Percentiles rank a stretch among this genome's conserved stretches.
Conservation (phyloP, 257 asterid species). For the Lycium barbarum region DNA sequence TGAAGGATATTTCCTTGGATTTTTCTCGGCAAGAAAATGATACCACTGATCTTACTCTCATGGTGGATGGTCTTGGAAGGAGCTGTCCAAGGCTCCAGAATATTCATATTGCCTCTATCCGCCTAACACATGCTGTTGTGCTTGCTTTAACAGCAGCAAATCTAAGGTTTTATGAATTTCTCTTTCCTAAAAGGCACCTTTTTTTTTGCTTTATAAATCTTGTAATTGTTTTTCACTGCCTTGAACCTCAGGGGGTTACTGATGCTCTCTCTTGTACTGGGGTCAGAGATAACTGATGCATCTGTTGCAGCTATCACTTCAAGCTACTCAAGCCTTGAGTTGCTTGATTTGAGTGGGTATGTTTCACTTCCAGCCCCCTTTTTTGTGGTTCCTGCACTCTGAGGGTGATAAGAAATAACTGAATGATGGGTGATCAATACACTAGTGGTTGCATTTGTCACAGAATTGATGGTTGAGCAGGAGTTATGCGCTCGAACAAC, state of each 20-base stretch:
- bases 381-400: conserved; percentile 4
- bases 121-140: conserved; percentile 78
- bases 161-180: conserved; percentile 58
- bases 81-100: conserved; percentile 85
- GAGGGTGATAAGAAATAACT: background rate
- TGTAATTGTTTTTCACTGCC: conserved; percentile 21
- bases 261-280: conserved; percentile 95
- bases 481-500: background rate
- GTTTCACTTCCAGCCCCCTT: conserved; percentile 35
- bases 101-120: conserved; percentile 78
- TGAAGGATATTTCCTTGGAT: conserved; percentile 82
- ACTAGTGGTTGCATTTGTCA: background rate
- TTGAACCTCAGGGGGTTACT: conserved; percentile 66
- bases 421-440: background rate
- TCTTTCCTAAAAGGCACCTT: background rate
- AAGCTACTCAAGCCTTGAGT: conserved; percentile 76
- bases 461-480: background rate
- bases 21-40: conserved; percentile 88
- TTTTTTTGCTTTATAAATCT: background rate
- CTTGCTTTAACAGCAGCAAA: conserved; percentile 85
- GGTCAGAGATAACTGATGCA: conserved; percentile 93
- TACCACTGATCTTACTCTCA: conserved; percentile 68
- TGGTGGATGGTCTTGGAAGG: conserved; percentile 76
- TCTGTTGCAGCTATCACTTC: conserved; percentile 95
- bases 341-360: conserved; percentile 98